phyloP scores from a whole-genome alignment of 2,329 filamentous ascomycete genomes.

The Aspergillus sp. region DNA sequence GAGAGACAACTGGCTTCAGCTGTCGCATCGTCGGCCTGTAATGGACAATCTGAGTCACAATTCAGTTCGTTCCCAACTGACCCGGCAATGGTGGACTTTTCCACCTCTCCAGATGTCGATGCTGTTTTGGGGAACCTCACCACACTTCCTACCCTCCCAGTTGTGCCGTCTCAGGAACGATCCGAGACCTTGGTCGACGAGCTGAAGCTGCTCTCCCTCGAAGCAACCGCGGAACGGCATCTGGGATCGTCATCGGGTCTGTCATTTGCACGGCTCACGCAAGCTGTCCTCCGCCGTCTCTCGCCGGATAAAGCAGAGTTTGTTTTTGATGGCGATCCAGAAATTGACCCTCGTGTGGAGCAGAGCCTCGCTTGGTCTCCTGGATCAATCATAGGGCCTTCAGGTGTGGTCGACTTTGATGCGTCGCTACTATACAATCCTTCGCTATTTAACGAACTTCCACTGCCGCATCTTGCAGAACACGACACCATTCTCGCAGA shows the following conservation, averaged over 20 bases:
- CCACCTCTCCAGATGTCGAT: conserved; percentile 3
- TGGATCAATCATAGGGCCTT: not conserved
- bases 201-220: conserved; percentile 40
- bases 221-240: conserved; percentile 45
- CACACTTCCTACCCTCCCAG: not conserved
- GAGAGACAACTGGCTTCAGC: conserved; percentile 18
- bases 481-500: conserved; percentile 6
- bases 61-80: conserved; percentile 5
- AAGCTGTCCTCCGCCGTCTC: conserved; percentile 41
- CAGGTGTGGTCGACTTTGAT: not conserved
- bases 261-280: conserved; percentile 45
- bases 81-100: conserved; percentile 5
- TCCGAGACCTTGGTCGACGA: conserved; percentile 31
- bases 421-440: not conserved
- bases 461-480: conserved; percentile 1
- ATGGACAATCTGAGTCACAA: not conserved
- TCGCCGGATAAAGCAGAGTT: conserved; percentile 45
- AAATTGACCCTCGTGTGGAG: conserved; percentile 3
- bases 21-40: not conserved
- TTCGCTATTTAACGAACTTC: not conserved
- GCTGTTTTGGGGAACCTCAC: not conserved
- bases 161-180: not conserved
- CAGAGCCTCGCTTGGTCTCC: not conserved
- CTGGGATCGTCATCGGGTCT: conserved; percentile 46
- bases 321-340: conserved; percentile 30